These are phyloP conservation scores for Rhizoclosmatium globosum DNA, from an alignment of 192 early-diverging fungal genomes.

Conservation along the genomic window DNA sequence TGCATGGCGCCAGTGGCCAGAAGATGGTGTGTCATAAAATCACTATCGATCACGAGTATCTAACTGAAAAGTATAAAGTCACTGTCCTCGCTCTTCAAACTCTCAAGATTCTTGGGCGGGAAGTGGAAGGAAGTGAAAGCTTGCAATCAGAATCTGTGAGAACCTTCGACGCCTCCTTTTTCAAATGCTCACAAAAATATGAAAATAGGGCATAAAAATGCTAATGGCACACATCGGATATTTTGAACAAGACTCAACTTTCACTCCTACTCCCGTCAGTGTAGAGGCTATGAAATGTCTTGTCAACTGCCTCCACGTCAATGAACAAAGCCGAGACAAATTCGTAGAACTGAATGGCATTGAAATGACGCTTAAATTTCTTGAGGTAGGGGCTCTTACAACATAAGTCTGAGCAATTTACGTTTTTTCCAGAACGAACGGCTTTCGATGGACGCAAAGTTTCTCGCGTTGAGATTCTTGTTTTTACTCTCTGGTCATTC, in stretches of 20 bases:
- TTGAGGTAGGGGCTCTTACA: constrained; percentile 51
- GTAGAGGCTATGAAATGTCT: constrained; percentile 74
- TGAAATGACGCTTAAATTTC: constrained; percentile 38
- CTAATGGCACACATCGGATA: constrained; percentile 47
- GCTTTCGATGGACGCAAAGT: constrained; percentile 61
- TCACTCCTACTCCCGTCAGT: background rate
- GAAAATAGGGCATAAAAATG: constrained; percentile 43
- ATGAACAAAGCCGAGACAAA: constrained; percentile 50
- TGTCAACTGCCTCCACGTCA: constrained; percentile 69
- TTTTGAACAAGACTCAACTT: background rate
- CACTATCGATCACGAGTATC: background rate
- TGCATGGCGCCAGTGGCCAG: constrained; percentile 4
- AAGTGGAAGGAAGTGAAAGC: constrained; percentile 61
- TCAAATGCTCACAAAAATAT: background rate
- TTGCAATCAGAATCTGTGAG: constrained; percentile 65
- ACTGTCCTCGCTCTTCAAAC: constrained; percentile 56
- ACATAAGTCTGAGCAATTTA: background rate
- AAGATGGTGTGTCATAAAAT: constrained; percentile 10
- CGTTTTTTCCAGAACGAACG: constrained; percentile 29
- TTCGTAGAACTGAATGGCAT: constrained; percentile 59
- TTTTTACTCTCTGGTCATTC: constrained; percentile 68
- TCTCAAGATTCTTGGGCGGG: constrained; percentile 68
- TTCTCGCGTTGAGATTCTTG: constrained; percentile 70
- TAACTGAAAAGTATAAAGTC: constrained; percentile 41
- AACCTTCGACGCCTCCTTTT: background rate